Conservation (phyloP, 2,329 filamentous ascomycete genomes). For the Ascochyta koolunga region DNA sequence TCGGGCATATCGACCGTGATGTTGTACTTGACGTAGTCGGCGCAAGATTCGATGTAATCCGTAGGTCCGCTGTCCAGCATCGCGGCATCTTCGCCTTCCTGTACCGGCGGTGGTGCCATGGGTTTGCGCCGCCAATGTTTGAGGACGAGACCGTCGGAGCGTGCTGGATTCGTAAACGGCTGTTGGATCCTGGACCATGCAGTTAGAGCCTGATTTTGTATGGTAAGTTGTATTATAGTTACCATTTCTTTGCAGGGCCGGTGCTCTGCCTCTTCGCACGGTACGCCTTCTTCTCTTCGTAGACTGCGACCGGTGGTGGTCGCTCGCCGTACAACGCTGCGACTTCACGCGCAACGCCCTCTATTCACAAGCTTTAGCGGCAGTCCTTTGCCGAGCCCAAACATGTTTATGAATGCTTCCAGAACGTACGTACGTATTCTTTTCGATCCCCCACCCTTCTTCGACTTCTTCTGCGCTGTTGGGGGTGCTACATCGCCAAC, state of each 20-base stretch:
- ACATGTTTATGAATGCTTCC: slow-evolving; percentile 5
- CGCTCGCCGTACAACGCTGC: slow-evolving; percentile 50
- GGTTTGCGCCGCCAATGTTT: slow-evolving; percentile 79
- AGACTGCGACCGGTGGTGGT: slow-evolving; percentile 49
- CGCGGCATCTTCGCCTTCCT: slow-evolving; percentile 39
- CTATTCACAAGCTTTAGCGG: slow-evolving; percentile 24
- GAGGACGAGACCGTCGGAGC: slow-evolving; percentile 72
- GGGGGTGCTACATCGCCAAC: slow-evolving; percentile 55
- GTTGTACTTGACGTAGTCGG: slow-evolving; percentile 84
- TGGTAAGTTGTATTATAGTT: not conserved
- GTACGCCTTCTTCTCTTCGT: slow-evolving; percentile 49
- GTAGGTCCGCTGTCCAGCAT: slow-evolving; percentile 45
- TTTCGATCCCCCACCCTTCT: slow-evolving; percentile 61
- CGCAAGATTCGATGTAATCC: slow-evolving; percentile 54
- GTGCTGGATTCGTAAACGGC: slow-evolving; percentile 78
- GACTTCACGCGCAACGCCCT: slow-evolving; percentile 50
- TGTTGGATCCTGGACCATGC: slow-evolving; percentile 37
- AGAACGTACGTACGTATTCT: slow-evolving; percentile 58
- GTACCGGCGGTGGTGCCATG: slow-evolving; percentile 36
- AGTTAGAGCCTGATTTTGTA: not conserved
- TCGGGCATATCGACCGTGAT: slow-evolving; percentile 77
- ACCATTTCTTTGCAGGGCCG: slow-evolving; percentile 50
- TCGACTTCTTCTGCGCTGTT: slow-evolving; percentile 74
- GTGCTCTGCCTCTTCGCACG: slow-evolving; percentile 47
- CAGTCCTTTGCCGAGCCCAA: not conserved